phyloP scores from a whole-genome alignment of 495 filamentous ascomycete genomes.

The Podospora conica region DNA sequence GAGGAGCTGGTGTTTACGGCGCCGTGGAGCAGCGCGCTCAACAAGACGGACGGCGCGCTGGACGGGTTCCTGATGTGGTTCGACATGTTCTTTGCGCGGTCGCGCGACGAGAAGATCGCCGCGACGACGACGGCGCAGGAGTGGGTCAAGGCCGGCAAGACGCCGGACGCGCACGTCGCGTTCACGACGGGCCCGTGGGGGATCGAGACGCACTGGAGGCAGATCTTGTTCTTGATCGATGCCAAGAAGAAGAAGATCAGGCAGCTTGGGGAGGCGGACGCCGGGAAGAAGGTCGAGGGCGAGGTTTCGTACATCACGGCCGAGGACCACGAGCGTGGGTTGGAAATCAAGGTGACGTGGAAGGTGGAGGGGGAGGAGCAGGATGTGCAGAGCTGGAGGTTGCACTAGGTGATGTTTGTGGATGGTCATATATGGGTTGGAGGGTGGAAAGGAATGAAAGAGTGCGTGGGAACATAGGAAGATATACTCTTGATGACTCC shows the following conservation, averaged over 20 bases:
- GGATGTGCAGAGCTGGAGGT: conserved; percentile 40
- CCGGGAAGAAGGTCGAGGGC: conserved; percentile 35
- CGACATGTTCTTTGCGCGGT: conserved; percentile 68
- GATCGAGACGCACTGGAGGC: conserved; percentile 82
- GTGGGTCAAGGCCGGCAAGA: conserved; percentile 21
- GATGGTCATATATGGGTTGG: background rate
- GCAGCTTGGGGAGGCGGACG: conserved; percentile 23
- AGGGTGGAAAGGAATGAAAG: too few species aligned
- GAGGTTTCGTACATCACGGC: conserved; percentile 43
- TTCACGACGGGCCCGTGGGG: conserved; percentile 79
- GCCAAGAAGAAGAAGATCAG: conserved; percentile 24
- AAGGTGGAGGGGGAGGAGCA: conserved; percentile 26
- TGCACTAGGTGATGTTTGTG: conserved; percentile 21
- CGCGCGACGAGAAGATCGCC: conserved; percentile 15
- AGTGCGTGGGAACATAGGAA: background rate
- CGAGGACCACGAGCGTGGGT: conserved; percentile 43
- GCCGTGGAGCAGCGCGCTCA: conserved; percentile 48
- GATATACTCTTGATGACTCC: background rate
- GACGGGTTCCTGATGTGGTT: conserved; percentile 76
- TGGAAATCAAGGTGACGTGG: conserved; percentile 43
- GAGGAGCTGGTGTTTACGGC: conserved; percentile 72
- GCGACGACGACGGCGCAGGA: conserved; percentile 25
- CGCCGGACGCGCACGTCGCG: conserved; percentile 39
- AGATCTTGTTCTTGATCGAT: conserved; percentile 54
- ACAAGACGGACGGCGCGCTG: conserved; percentile 40